Base-by-base conservation (phyloP, 768 basidiomycete species). In the Cystobasidium tubakii region DNA sequence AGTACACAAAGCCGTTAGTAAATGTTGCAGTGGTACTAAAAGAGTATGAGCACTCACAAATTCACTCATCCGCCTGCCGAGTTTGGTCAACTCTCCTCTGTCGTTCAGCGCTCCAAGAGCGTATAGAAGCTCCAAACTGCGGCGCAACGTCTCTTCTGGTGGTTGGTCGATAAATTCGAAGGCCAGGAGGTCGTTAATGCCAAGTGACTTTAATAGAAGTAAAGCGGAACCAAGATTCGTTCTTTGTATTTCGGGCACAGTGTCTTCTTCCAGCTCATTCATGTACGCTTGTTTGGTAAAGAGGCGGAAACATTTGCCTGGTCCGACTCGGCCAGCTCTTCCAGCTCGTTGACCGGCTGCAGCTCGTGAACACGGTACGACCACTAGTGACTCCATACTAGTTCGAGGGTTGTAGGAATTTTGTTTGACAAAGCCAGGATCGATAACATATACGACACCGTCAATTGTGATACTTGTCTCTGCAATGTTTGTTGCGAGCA, bases 391-490 rank as follows among this genome's bases (percentile, higher is more conserved):
- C 12, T 92, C 93, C 96, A 99, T 99, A 17, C 96, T 95, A 54
- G 96, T 96, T 79, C 94, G 86, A 1, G 96, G 96, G 82, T 99
- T 99, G 81, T 96, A 99, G 46, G 92, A 90, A 81, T 99, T 98
- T 80, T 99, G 96, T 84, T 99, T 99, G 77, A 98, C 95, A 79
- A 98, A 97, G 15, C 96, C 96, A 1, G 96, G 96, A 81, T 99
- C 96, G 76, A 99, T 98, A 46, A 99, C 96, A 81, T 96, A 99
- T 1, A 98, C 95, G 6, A 99, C 96, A 33, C 96, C 96, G 69
- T 98, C 96, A 77, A 99, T 99, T 9, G 96, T 99, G 80, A 99
- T 99, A 6, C 92, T 94, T 2, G 96, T 99, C 82, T 99, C 96
- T n/a, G 96, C 96, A 76, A 99, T 98, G 80, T 99, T 99, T 25